These are phyloP conservation scores for Lactarius evosmus DNA, from an alignment of 768 basidiomycete genomes.

Conservation along the genomic window DNA sequence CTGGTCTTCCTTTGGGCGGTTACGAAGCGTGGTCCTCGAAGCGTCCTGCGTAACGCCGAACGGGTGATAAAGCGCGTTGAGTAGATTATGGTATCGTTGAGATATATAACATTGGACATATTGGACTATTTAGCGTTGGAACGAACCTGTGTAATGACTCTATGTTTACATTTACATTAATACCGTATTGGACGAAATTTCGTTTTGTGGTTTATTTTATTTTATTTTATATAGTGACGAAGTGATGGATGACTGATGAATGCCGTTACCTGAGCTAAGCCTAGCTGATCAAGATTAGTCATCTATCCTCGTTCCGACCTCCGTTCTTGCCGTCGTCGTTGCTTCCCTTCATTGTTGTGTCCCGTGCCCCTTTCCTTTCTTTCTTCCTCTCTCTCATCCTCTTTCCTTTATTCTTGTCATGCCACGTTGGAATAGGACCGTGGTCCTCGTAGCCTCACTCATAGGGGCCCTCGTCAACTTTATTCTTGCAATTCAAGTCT, in stretches of 20 bases:
- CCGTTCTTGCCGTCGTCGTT: background rate
- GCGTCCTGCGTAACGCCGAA: conserved; percentile 52
- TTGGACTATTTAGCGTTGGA: background rate
- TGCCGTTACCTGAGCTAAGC: too few relatives aligned
- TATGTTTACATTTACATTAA: too few relatives aligned
- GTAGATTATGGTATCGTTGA: background rate
- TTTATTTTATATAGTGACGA: too few relatives aligned
- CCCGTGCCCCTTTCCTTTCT: background rate
- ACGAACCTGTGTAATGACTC: background rate
- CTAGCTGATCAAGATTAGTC: too few relatives aligned
- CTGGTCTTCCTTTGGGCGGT: conserved; percentile 77
- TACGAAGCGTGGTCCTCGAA: conserved; percentile 73
- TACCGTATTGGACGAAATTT: background rate
- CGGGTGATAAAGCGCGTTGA: conserved; percentile 19
- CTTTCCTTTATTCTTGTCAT: conserved; percentile 4
- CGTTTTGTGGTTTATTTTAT: background rate
- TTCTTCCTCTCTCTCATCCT: background rate
- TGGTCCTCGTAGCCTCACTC: conserved; percentile 39
- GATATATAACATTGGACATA: background rate
- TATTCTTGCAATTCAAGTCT: conserved; percentile 41
- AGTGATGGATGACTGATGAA: too few relatives aligned
- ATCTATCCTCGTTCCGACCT: background rate
- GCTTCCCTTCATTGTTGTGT: background rate
- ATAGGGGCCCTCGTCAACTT: conserved; percentile 43
- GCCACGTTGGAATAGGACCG: conserved; percentile 35